Conservation (phyloP, 305 asterid genomes). For the Andrographis paniculata region DNA sequence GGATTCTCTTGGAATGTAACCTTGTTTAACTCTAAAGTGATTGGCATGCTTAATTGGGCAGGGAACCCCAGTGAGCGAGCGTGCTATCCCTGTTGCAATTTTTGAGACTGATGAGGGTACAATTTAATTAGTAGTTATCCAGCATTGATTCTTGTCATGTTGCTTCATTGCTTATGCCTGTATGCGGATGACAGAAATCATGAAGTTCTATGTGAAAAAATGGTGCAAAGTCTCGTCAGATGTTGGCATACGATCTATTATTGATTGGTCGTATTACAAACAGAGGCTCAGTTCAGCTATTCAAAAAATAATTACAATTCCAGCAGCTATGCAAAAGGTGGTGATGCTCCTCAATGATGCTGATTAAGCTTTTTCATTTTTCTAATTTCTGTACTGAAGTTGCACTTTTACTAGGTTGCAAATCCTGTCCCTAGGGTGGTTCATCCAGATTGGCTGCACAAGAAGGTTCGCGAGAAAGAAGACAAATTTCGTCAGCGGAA, state of each 20-base stretch:
- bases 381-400: slow-evolving; percentile 26
- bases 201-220: slow-evolving; percentile 81
- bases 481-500: slow-evolving; percentile 94
- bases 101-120: slow-evolving; percentile 90
- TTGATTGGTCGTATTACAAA: slow-evolving; percentile 98
- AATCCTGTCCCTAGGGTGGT: slow-evolving; percentile 98
- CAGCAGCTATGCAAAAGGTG: slow-evolving; percentile 99
- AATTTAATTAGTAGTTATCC: slow-evolving; percentile 12
- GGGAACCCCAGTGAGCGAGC: slow-evolving; percentile 99
- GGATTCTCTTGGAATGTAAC: slow-evolving; percentile 1
- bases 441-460: slow-evolving; percentile 99
- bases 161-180: slow-evolving; percentile 20
- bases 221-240: slow-evolving; percentile 99
- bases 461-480: slow-evolving; percentile 95
- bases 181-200: slow-evolving; percentile 52
- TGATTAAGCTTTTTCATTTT: slow-evolving; percentile 9
- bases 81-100: slow-evolving; percentile 98
- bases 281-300: slow-evolving; percentile 92
- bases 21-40: slow-evolving; percentile 3
- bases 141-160: slow-evolving; percentile 11
- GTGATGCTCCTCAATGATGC: slow-evolving; percentile 14
- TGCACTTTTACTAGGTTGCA: slow-evolving; percentile 53
- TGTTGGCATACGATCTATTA: slow-evolving; percentile 86
- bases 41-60: slow-evolving; percentile 36
- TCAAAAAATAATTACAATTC: slow-evolving; percentile 92